Conservation (phyloP, 208 protist genomes). For the Angomonas deanei region DNA sequence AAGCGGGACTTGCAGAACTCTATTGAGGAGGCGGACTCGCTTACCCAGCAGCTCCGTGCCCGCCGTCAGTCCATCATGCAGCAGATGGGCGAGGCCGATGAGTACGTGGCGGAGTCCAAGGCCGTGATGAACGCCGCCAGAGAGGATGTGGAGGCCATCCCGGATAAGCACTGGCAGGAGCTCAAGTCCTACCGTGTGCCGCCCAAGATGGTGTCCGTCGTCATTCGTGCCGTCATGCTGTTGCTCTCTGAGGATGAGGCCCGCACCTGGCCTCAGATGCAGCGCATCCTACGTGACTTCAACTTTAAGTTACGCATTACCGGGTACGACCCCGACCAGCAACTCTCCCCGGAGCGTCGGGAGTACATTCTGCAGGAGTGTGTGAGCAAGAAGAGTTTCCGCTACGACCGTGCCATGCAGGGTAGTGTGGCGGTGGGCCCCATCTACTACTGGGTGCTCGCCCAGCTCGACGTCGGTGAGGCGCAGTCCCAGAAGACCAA, state of each 20-base stretch:
- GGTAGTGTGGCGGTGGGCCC: conserved; percentile 70
- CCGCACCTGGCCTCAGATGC: conserved; percentile 73
- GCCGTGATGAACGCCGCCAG: conserved; percentile 46
- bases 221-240: conserved; percentile 85
- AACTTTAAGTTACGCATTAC: conserved; percentile 73
- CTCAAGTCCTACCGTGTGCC: conserved; percentile 83
- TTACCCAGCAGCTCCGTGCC: conserved; percentile 60
- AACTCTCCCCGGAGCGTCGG: conserved; percentile 67
- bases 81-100: conserved; percentile 44
- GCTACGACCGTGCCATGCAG: conserved; percentile 72
- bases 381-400: conserved; percentile 77
- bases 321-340: conserved; percentile 49
- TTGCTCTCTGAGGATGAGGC: conserved; percentile 78
- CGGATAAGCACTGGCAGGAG: conserved; percentile 77
- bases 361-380: conserved; percentile 86
- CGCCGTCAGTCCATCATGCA: conserved; percentile 52
- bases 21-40: conserved; percentile 49
- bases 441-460: conserved; percentile 88
- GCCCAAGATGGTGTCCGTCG: conserved; percentile 71
- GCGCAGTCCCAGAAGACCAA: conserved; percentile 50
- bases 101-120: conserved; percentile 59
- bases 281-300: conserved; percentile 64
- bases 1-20: conserved; percentile 54
- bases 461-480: conserved; percentile 75
- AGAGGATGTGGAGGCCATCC: conserved; percentile 73